Conservation (phyloP, 2,329 filamentous ascomycete genomes). For the Lasiodiplodia theobromae region DNA sequence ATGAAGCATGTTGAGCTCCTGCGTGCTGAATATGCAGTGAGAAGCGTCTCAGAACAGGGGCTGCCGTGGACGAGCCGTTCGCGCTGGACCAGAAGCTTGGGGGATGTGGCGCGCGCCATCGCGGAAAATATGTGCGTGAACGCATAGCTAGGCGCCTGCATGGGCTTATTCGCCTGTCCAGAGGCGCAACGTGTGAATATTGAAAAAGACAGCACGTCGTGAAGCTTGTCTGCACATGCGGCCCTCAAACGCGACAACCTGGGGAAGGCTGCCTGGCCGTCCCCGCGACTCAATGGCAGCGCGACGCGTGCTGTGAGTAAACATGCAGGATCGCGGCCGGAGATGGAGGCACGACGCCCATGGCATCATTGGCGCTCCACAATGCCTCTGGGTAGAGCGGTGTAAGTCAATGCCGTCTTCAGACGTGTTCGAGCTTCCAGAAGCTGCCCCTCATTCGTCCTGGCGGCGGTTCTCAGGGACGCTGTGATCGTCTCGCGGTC, state of each 20-base stretch:
- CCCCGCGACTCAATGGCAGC: not conserved
- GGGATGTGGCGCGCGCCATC: slow-evolving; percentile 1
- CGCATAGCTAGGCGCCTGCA: slow-evolving; percentile 7
- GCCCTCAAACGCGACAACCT: slow-evolving; percentile 6
- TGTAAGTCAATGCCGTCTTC: slow-evolving; percentile 28
- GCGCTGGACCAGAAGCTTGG: slow-evolving; percentile 19
- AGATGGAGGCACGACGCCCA: not conserved
- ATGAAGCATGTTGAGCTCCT: not conserved
- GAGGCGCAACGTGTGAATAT: slow-evolving; percentile 8
- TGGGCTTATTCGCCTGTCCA: not conserved
- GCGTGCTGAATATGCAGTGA: slow-evolving; percentile 3
- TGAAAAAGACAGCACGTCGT: not conserved
- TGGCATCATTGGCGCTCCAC: slow-evolving; percentile 20
- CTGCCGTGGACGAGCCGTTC: not conserved
- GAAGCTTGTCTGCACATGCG: not conserved
- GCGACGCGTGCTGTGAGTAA: not conserved
- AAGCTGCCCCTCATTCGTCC: slow-evolving; percentile 19
- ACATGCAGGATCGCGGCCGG: not conserved
- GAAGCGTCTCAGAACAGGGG: slow-evolving; percentile 20
- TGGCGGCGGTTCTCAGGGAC: slow-evolving; percentile 11
- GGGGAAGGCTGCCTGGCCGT: not conserved
- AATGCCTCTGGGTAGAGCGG: slow-evolving; percentile 15
- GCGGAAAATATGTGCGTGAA: not conserved
- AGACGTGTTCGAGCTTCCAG: slow-evolving; percentile 24
- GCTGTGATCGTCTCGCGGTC: slow-evolving; percentile 20